Evolutionary conservation across 2,329 filamentous ascomycete genomes (phyloP).

Genomic region (Ceratocystis cubensis): DNA sequence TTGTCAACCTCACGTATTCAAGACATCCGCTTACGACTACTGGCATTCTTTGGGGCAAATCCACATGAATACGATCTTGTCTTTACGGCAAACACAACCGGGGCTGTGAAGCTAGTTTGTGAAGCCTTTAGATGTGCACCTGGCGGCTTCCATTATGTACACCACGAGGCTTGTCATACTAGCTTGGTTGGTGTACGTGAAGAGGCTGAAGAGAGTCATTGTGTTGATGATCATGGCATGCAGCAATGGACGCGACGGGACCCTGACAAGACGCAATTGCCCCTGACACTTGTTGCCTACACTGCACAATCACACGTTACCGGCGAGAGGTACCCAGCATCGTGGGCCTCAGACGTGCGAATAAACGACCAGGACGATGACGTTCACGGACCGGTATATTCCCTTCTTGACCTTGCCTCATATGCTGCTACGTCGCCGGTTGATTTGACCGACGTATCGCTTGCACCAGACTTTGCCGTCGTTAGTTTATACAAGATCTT

Average conservation of each 20-base stretch:
- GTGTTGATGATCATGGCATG: slow-evolving; percentile 46
- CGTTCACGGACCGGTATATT: slow-evolving; percentile 29
- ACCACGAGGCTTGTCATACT: slow-evolving; percentile 50
- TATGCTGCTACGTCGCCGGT: slow-evolving; percentile 50
- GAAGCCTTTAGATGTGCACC: slow-evolving; percentile 44
- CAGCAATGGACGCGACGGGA: slow-evolving; percentile 32
- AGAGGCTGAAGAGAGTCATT: slow-evolving; percentile 39
- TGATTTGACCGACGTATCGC: slow-evolving; percentile 38
- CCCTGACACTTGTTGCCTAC: slow-evolving; percentile 43
- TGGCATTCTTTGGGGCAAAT: slow-evolving; percentile 47
- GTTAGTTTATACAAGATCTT: slow-evolving; percentile 56
- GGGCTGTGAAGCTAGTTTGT: slow-evolving; percentile 49
- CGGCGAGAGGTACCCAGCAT: slow-evolving; percentile 46
- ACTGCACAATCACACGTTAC: slow-evolving; percentile 61
- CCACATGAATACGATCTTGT: slow-evolving; percentile 48
- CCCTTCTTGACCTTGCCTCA: slow-evolving; percentile 50
- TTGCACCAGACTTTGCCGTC: slow-evolving; percentile 47
- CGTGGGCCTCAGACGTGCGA: slow-evolving; percentile 38
- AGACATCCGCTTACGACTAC: slow-evolving; percentile 39
- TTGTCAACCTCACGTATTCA: slow-evolving; percentile 46
- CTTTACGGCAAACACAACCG: slow-evolving; percentile 50
- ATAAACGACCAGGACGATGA: slow-evolving; percentile 22
- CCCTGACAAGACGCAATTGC: slow-evolving; percentile 21
- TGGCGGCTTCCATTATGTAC: slow-evolving; percentile 43
- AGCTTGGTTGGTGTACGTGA: slow-evolving; percentile 59